Evolutionary conservation across 78 protist species (phyloP), one percentile per base, ranked within the genome.

Genomic region (Dictyostelium intermedium): DNA sequence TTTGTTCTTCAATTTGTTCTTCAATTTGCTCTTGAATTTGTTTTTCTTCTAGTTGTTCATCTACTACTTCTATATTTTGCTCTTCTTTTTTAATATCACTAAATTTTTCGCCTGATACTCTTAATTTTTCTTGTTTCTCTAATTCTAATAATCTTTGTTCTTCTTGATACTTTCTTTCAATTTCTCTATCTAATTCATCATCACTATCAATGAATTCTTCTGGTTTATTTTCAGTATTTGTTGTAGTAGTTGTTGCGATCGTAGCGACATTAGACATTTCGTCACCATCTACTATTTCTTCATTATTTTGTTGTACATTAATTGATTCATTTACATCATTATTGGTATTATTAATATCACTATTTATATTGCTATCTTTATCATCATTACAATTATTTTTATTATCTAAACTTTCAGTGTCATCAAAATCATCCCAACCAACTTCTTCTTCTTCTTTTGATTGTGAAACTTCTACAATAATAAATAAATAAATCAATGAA

Each of bases 371-470:
- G 23, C 23, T 61, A 87, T 79, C 50, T 16, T 86, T 61, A 56
- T 77, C 60, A 10, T 86, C 37, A 61, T 61, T 61, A 35, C 3
- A 34, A 23, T 34, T 35, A 23, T 2, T 16, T 6, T 53, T 18
- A 34, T 41, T 13, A 9, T 25, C 32, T 20, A 35, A 27, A 32
- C 32, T 25, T n/a, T 60, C 72, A 8, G 3, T 34, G 10, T 80
- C 80, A 20, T 89, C 94, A 35, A 63, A 77, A 69, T 89, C 93
- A 41, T 53, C 81, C 85, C 94, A 78, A 25, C 85, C 94, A 27
- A 81, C 76, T 32, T 89, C 94, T 23, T 89, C 93, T 11, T 81
- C 86, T 43, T 89, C 73, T 70, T 76, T 78, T 32, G 92, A n/a
- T 79, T 79, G 70, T 6, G 70, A 30, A 8, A 45, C 94, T 53